phyloP scores from a whole-genome alignment of 495 filamentous ascomycete genomes.

The Aspergillus campestris region DNA sequence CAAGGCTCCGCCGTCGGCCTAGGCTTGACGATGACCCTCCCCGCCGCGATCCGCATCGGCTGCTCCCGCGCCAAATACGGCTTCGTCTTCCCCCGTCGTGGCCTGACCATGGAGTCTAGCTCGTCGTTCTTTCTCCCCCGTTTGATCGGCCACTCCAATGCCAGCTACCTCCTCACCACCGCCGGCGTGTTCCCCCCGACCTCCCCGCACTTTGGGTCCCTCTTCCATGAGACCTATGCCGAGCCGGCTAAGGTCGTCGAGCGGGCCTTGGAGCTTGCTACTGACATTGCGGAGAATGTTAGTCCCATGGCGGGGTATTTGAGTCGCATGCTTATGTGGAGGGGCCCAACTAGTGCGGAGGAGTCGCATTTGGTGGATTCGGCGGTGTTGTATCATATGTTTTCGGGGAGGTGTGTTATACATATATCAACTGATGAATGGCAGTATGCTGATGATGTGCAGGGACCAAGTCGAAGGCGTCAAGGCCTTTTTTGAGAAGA shows the following conservation, averaged over 20 bases:
- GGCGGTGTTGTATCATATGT: slow-evolving; percentile 44
- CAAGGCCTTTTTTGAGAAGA: slow-evolving; percentile 40
- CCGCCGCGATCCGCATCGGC: slow-evolving; percentile 44
- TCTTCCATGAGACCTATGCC: slow-evolving; percentile 43
- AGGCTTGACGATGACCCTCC: slow-evolving; percentile 56
- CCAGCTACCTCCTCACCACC: slow-evolving; percentile 37
- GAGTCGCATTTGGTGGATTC: slow-evolving; percentile 47
- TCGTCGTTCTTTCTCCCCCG: slow-evolving; percentile 51
- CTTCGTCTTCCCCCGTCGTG: slow-evolving; percentile 54
- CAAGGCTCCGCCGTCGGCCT: slow-evolving; percentile 55
- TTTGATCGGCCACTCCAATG: slow-evolving; percentile 44
- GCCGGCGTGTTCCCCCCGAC: slow-evolving; percentile 9
- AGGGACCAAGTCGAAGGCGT: slow-evolving; percentile 40
- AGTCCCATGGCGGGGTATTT: slow-evolving; percentile 37
- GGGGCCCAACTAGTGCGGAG: slow-evolving; percentile 40
- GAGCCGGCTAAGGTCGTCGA: slow-evolving; percentile 38
- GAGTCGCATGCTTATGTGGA: slow-evolving; percentile 48
- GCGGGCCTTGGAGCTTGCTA: slow-evolving; percentile 44
- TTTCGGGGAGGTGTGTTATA: slow-evolving; percentile 26
- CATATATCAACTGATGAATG: not conserved
- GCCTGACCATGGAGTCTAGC: slow-evolving; percentile 50
- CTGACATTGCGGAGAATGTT: slow-evolving; percentile 44
- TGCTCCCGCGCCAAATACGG: slow-evolving; percentile 42
- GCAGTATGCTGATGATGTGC: slow-evolving; percentile 4
- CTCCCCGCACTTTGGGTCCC: slow-evolving; percentile 17